Evolutionary conservation across 768 basidiomycete species (phyloP).

Genomic region (Suillus tomentosus): DNA sequence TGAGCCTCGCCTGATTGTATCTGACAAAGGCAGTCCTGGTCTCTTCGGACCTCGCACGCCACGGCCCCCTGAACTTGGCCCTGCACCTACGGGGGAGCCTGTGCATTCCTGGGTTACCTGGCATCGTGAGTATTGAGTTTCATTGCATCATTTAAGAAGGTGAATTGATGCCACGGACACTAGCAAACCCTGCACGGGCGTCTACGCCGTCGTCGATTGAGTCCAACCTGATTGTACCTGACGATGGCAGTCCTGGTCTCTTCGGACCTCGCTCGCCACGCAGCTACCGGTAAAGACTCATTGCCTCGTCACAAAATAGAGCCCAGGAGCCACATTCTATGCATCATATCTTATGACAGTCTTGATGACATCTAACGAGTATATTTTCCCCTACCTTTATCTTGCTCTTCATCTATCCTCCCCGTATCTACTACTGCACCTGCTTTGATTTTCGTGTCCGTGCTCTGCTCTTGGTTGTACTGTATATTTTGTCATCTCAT

Average conservation of each 20-base stretch:
- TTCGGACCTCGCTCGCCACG: slow-evolving; percentile 79
- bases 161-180: slow-evolving; percentile 11
- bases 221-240: slow-evolving; percentile 64
- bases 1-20: slow-evolving; percentile 63
- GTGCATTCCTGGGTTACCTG: slow-evolving; percentile 62
- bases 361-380: slow-evolving; percentile 24
- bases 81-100: slow-evolving; percentile 44
- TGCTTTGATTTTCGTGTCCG: slow-evolving; percentile 6
- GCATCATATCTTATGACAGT: neutral
- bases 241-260: slow-evolving; percentile 60
- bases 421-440: slow-evolving; percentile 4
- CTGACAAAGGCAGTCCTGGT: slow-evolving; percentile 59
- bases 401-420: slow-evolving; percentile 3
- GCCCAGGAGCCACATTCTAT: neutral
- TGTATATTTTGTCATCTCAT: slow-evolving; percentile 2
- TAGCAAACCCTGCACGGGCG: slow-evolving; percentile 58
- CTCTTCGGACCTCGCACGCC: slow-evolving; percentile 82
- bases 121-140: slow-evolving; percentile 54
- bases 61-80: slow-evolving; percentile 34
- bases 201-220: slow-evolving; percentile 63
- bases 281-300: slow-evolving; percentile 27
- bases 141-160: slow-evolving; percentile 9
- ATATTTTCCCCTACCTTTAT: slow-evolving; percentile 30
- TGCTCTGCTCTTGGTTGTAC: neutral
- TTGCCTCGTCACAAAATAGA: neutral